A percentile compares a stretch with the other conserved stretches of the same genome.
Evolutionary conservation across 192 early-diverging fungal genomes (phyloP).

Genomic region (Coemansia sp.): DNA sequence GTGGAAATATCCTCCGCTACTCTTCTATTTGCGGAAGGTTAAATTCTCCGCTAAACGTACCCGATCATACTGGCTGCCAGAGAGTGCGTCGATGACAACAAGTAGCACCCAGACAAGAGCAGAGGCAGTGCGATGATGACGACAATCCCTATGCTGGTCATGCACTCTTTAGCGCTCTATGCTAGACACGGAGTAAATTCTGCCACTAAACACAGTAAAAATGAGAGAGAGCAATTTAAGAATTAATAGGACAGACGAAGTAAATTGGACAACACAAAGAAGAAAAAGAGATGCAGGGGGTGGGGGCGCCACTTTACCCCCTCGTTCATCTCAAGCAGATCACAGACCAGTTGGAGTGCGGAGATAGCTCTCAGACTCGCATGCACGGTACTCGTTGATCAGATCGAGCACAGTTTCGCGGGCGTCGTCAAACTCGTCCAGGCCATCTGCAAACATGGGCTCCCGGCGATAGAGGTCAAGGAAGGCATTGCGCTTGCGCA

Average conservation of each 20-base stretch:
- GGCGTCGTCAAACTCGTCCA: constrained; percentile 94
- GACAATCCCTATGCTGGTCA: background rate
- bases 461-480: constrained; percentile 91
- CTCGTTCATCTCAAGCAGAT: background rate
- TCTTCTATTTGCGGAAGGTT: background rate
- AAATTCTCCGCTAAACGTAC: constrained; percentile 28
- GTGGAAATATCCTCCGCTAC: background rate
- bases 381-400: constrained; percentile 93
- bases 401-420: constrained; percentile 88
- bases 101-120: background rate
- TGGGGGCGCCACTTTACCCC: background rate
- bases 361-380: constrained; percentile 88
- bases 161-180: background rate
- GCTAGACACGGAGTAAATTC: background rate
- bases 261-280: constrained; percentile 1
- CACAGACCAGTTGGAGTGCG: background rate
- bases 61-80: constrained; percentile 12
- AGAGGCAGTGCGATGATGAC: background rate
- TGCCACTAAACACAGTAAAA: background rate
- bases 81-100: background rate
- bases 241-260: too few relatives aligned
- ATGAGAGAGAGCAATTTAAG: background rate
- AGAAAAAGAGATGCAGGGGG: background rate
- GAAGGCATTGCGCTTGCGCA: constrained; percentile 95
- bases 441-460: constrained; percentile 70